Evolutionary conservation across 192 early-diverging fungal genomes (phyloP).

Genomic region (Allomyces javanicus): DNA sequence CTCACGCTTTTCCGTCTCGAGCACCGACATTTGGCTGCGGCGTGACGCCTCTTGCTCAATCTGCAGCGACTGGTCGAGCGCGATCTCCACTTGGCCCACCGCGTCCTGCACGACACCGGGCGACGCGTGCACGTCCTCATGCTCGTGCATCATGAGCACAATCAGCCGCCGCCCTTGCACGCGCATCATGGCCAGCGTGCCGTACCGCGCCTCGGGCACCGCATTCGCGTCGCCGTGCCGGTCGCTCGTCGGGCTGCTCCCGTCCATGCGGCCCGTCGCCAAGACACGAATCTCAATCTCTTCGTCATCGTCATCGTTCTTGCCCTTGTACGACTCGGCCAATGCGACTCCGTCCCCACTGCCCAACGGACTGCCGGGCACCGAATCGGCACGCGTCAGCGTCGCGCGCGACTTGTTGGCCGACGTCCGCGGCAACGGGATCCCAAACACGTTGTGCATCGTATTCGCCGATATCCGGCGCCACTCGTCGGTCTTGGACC

Average conservation of each 20-base stretch:
- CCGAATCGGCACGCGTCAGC: too few species aligned
- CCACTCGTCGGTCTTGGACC: too few species aligned
- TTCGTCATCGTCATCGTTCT: too few species aligned
- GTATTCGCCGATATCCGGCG: too few species aligned
- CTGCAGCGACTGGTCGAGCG: neutral
- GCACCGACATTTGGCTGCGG: neutral
- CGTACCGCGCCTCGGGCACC: neutral
- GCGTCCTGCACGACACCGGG: neutral
- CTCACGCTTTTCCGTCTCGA: neutral
- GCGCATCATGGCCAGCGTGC: neutral
- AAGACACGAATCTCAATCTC: too few species aligned
- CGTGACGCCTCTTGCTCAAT: neutral
- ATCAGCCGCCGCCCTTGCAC: neutral
- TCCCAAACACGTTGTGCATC: too few species aligned
- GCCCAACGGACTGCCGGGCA: too few species aligned
- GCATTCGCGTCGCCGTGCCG: too few species aligned
- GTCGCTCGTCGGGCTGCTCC: neutral
- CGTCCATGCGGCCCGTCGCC: neutral
- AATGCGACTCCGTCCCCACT: too few species aligned
- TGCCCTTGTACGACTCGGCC: too few species aligned
- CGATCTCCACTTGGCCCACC: neutral
- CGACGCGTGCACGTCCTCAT: neutral
- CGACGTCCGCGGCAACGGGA: too few species aligned
- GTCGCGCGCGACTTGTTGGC: too few species aligned
- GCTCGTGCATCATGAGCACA: neutral